These are phyloP conservation scores for Penicillium pulvis DNA, from an alignment of 495 filamentous ascomycete genomes.

Conservation along the genomic window DNA sequence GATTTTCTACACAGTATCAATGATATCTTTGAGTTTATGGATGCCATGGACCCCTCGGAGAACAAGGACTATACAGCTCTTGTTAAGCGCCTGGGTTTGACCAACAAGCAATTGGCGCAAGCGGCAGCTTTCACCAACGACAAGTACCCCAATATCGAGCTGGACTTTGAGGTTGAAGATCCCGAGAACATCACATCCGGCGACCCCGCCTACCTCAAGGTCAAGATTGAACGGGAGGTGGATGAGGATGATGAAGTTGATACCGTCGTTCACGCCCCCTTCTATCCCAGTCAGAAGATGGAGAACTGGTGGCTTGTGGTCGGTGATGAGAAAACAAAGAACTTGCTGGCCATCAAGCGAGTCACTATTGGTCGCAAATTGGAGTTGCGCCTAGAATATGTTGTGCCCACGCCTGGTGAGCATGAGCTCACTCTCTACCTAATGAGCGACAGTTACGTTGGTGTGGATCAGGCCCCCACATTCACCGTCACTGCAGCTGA, in stretches of 20 bases:
- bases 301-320: slow-evolving; percentile 98
- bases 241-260: slow-evolving; percentile 77
- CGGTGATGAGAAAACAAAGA: slow-evolving; percentile 83
- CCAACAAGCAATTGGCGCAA: slow-evolving; percentile 79
- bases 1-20: slow-evolving; percentile 56
- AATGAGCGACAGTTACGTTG: slow-evolving; percentile 97
- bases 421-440: slow-evolving; percentile 89
- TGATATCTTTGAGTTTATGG: slow-evolving; percentile 98
- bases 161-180: slow-evolving; percentile 86
- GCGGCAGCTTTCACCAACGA: slow-evolving; percentile 96
- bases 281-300: slow-evolving; percentile 90
- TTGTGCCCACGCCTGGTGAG: slow-evolving; percentile 79
- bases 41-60: slow-evolving; percentile 93
- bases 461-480: slow-evolving; percentile 92
- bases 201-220: slow-evolving; percentile 77
- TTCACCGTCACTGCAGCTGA: slow-evolving; percentile 86
- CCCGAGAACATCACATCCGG: slow-evolving; percentile 76
- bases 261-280: slow-evolving; percentile 89
- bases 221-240: slow-evolving; percentile 84
- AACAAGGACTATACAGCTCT: slow-evolving; percentile 75
- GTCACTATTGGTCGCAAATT: slow-evolving; percentile 81
- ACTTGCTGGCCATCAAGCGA: slow-evolving; percentile 87
- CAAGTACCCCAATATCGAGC: slow-evolving; percentile 91
- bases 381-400: slow-evolving; percentile 82
- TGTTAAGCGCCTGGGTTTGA: slow-evolving; percentile 74